Percentiles rank a stretch among this genome's conserved stretches.
Evolutionary conservation across 1,284 basidiomycete genomes (phyloP).

Genomic region (Malassezia slooffiae): DNA sequence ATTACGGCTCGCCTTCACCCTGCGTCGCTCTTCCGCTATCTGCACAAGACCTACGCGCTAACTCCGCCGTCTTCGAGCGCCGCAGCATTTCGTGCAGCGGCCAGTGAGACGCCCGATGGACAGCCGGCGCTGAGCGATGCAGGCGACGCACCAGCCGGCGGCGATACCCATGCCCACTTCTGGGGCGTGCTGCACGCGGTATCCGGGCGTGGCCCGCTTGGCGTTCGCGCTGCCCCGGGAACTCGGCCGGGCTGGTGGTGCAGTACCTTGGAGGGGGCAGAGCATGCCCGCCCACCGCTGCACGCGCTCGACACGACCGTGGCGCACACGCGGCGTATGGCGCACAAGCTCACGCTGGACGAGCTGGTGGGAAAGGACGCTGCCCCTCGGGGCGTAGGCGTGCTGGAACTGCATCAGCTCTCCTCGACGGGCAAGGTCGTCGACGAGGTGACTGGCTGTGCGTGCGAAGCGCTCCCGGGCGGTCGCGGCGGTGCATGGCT

Average conservation of each 20-base stretch:
- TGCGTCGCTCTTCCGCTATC: conserved; percentile 19
- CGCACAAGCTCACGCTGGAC: too few relatives aligned
- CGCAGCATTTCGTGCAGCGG: conserved; percentile 12
- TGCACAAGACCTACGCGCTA: conserved; percentile 28
- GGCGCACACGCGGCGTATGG: not conserved
- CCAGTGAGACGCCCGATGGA: conserved; percentile 8
- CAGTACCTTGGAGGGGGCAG: not conserved
- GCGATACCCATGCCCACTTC: conserved; percentile 22
- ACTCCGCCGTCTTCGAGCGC: conserved; percentile 18
- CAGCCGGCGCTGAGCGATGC: not conserved
- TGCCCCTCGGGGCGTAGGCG: not conserved
- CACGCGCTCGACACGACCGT: not conserved
- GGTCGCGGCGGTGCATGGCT: conserved; percentile 6
- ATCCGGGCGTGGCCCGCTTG: conserved; percentile 21
- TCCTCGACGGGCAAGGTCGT: conserved; percentile 3
- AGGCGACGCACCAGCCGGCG: not conserved
- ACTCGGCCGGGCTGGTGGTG: conserved; percentile 25
- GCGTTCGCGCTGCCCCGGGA: conserved; percentile 17
- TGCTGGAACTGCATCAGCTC: conserved; percentile 5
- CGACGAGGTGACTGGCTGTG: conserved; percentile 4
- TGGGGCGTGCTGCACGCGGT: conserved; percentile 28
- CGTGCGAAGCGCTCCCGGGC: not conserved
- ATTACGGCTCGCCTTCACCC: conserved; percentile 16
- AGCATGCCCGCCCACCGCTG: not conserved
- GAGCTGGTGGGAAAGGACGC: too few relatives aligned